These are phyloP conservation scores for Bathelium albidoporum DNA, from an alignment of 495 filamentous ascomycete genomes.

Conservation along the genomic window DNA sequence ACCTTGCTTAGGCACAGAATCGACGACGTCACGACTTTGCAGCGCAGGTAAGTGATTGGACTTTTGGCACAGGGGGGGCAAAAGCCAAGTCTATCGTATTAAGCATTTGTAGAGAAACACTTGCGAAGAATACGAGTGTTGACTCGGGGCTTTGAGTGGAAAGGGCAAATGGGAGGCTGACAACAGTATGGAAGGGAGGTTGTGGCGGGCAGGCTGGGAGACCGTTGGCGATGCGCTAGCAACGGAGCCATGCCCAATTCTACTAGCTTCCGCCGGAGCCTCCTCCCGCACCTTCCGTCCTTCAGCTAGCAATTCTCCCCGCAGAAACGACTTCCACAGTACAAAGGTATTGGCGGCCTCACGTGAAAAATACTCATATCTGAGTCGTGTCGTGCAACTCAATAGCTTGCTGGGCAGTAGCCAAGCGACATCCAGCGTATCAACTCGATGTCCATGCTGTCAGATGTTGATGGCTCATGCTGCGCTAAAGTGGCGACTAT, in stretches of 20 bases:
- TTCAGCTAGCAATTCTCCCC: not conserved
- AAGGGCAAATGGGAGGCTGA: not conserved
- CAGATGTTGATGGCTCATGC: too few species aligned
- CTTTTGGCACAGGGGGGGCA: not conserved
- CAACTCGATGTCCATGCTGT: too few species aligned
- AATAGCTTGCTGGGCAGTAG: not conserved
- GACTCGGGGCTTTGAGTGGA: not conserved
- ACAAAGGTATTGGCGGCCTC: not conserved
- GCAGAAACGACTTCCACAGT: not conserved
- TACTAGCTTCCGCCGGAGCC: not conserved
- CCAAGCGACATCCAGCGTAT: too few species aligned
- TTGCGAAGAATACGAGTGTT: not conserved
- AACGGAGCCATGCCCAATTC: not conserved
- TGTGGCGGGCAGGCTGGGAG: not conserved
- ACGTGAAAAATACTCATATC: not conserved
- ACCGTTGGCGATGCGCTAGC: not conserved
- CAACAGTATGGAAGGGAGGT: not conserved
- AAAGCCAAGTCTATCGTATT: not conserved
- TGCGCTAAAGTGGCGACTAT: too few species aligned
- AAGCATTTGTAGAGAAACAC: too few species aligned
- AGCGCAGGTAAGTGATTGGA: not conserved
- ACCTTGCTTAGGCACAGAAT: slow-evolving; percentile 1
- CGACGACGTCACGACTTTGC: not conserved
- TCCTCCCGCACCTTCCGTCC: not conserved
- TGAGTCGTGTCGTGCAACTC: not conserved